Conservation (phyloP, 306 rosid genomes). For the Sesbania bispinosa region DNA sequence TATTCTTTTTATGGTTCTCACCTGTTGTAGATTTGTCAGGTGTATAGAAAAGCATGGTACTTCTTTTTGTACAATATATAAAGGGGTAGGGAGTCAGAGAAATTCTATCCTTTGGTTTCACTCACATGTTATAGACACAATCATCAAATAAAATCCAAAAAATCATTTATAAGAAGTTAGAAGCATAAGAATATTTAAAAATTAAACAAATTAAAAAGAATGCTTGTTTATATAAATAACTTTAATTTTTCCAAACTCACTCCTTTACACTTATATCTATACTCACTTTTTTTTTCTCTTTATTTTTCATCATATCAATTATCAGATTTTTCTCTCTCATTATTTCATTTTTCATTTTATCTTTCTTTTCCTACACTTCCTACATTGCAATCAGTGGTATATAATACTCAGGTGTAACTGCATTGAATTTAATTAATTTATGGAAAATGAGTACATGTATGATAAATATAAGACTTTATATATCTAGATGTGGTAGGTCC, state of each 20-base stretch:
- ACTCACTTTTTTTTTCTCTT: too few relatives aligned
- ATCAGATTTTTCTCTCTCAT: too few relatives aligned
- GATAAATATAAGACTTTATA: too few relatives aligned
- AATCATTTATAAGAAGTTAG: background rate
- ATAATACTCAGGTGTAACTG: background rate
- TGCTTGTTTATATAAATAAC: too few relatives aligned
- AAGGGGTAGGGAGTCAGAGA: background rate
- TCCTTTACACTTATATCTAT: too few relatives aligned
- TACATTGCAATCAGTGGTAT: background rate
- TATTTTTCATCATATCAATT: too few relatives aligned
- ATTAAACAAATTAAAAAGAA: too few relatives aligned
- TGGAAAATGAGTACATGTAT: too few relatives aligned
- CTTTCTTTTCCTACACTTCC: too few relatives aligned
- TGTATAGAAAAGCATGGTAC: slow-evolving; percentile 1
- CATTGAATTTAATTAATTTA: background rate
- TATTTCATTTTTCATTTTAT: too few relatives aligned
- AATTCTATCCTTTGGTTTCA: background rate
- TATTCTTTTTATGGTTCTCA: slow-evolving; percentile 32
- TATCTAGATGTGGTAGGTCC: too few relatives aligned
- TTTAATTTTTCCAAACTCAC: too few relatives aligned
- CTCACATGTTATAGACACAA: background rate
- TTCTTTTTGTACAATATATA: background rate
- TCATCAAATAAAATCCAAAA: background rate
- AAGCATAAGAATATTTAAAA: background rate
- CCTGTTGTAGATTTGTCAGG: slow-evolving; percentile 36